phyloP scores from a whole-genome alignment of 495 filamentous ascomycete genomes.

The Penicillium egyptiacum region DNA sequence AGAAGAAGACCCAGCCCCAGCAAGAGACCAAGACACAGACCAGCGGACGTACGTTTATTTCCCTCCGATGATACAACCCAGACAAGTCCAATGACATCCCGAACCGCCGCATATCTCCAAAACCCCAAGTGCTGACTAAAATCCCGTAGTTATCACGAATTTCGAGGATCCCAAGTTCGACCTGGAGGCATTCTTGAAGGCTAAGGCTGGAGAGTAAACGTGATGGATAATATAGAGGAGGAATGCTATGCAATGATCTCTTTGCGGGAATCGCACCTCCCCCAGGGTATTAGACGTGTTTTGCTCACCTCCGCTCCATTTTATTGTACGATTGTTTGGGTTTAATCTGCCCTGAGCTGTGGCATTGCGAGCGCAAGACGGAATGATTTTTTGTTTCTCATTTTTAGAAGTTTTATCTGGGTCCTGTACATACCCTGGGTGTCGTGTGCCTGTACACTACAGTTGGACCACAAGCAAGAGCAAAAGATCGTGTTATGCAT shows the following conservation, averaged over 20 bases:
- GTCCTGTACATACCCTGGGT: constrained; percentile 54
- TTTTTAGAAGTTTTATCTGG: constrained; percentile 49
- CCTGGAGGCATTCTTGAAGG: constrained; percentile 76
- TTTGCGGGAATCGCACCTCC: constrained; percentile 38
- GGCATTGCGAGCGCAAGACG: constrained; percentile 50
- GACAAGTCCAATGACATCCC: constrained; percentile 5
- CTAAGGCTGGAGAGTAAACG: constrained; percentile 57
- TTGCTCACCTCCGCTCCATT: constrained; percentile 40
- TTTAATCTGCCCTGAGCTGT: constrained; percentile 47
- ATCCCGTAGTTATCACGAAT: constrained; percentile 71
- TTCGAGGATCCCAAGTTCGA: constrained; percentile 84
- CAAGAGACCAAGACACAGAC: constrained; percentile 47
- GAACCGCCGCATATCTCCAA: constrained; percentile 2
- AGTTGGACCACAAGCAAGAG: constrained; percentile 47
- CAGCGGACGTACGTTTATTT: constrained; percentile 57
- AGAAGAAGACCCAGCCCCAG: constrained; percentile 65
- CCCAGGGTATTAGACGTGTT: constrained; percentile 41
- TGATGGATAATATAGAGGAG: constrained; percentile 31
- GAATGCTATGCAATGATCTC: constrained; percentile 37
- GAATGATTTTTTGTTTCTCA: constrained; percentile 40
- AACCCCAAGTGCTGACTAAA: constrained; percentile 25
- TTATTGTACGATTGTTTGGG: constrained; percentile 54
- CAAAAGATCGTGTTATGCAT: constrained; percentile 48
- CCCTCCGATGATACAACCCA: constrained; percentile 1
- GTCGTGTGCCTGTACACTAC: constrained; percentile 48